These are phyloP conservation scores for Hamigera avellanea DNA, from an alignment of 495 filamentous ascomycete genomes.

Conservation along the genomic window DNA sequence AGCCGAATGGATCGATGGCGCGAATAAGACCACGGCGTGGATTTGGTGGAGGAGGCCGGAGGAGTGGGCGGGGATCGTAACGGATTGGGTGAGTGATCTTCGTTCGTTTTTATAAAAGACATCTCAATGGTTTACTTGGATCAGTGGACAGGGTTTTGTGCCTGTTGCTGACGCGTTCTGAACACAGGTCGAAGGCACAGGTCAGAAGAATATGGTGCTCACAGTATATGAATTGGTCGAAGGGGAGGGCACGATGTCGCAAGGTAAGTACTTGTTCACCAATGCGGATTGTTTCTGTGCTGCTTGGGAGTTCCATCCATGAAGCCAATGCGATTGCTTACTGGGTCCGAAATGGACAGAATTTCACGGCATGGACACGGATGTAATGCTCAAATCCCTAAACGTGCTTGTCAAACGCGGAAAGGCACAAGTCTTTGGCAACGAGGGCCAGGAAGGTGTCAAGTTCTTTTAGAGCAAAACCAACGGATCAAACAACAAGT, in stretches of 20 bases:
- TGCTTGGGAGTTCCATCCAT: background rate
- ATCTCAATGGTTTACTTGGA: no score
- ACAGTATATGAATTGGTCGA: constrained; percentile 67
- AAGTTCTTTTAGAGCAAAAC: constrained; percentile 74
- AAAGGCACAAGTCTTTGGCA: constrained; percentile 87
- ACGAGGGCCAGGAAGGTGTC: constrained; percentile 74
- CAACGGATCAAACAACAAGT: background rate
- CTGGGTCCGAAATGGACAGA: constrained; percentile 33
- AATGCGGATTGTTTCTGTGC: background rate
- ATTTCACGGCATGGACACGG: constrained; percentile 79
- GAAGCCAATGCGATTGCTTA: background rate
- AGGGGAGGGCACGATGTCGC: constrained; percentile 49
- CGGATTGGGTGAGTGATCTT: constrained; percentile 42
- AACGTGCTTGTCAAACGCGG: constrained; percentile 72
- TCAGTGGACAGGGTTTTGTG: no score
- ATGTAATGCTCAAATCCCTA: constrained; percentile 68
- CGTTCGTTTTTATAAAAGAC: background rate
- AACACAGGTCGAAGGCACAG: constrained; percentile 55
- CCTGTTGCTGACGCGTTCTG: background rate
- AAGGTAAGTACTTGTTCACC: constrained; percentile 30
- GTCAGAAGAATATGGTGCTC: constrained; percentile 60
- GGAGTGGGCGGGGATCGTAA: constrained; percentile 59
- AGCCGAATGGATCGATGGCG: constrained; percentile 55
- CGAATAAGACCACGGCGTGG: constrained; percentile 35
- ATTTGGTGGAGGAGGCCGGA: constrained; percentile 61